These are phyloP conservation scores for Wickerhamia fluorescens DNA, from an alignment of 805 yeast genomes.

Conservation along the genomic window DNA sequence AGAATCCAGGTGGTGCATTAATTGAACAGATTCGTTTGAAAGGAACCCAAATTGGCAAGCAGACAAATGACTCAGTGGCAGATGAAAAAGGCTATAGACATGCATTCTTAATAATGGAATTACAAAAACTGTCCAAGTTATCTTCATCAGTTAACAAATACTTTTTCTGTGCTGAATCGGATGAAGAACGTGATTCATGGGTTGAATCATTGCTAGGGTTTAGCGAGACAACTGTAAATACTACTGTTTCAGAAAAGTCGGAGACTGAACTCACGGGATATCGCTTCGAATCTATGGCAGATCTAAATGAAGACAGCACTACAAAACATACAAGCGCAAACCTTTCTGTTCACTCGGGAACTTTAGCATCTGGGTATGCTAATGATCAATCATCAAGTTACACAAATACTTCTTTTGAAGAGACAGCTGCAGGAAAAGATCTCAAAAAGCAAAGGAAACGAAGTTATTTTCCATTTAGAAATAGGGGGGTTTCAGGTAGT, in stretches of 20 bases:
- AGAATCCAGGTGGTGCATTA: constrained; percentile 46
- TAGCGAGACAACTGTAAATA: constrained; percentile 10
- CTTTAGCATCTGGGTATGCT: too few species aligned
- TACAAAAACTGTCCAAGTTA: constrained; percentile 27
- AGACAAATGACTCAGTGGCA: constrained; percentile 34
- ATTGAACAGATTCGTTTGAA: constrained; percentile 45
- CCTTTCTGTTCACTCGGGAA: background rate
- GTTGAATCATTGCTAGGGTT: constrained; percentile 38
- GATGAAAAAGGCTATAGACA: constrained; percentile 48
- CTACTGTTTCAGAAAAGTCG: background rate
- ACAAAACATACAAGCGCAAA: constrained; percentile 1
- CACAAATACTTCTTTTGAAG: background rate
- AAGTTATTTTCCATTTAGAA: constrained; percentile 53
- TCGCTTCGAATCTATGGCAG: too few species aligned
- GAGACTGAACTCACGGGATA: too few species aligned
- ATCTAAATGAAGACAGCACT: constrained; percentile 4
- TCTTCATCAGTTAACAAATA: constrained; percentile 42
- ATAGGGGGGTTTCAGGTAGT: constrained; percentile 7
- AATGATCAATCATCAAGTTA: background rate
- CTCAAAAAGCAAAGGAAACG: constrained; percentile 45
- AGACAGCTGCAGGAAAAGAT: constrained; percentile 21
- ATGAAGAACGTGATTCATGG: constrained; percentile 72
- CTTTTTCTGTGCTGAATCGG: constrained; percentile 72
- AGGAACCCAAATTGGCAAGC: constrained; percentile 52
- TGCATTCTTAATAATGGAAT: constrained; percentile 51